phyloP scores from a whole-genome alignment of 2,329 filamentous ascomycete genomes.

The Leptographium procerum region DNA sequence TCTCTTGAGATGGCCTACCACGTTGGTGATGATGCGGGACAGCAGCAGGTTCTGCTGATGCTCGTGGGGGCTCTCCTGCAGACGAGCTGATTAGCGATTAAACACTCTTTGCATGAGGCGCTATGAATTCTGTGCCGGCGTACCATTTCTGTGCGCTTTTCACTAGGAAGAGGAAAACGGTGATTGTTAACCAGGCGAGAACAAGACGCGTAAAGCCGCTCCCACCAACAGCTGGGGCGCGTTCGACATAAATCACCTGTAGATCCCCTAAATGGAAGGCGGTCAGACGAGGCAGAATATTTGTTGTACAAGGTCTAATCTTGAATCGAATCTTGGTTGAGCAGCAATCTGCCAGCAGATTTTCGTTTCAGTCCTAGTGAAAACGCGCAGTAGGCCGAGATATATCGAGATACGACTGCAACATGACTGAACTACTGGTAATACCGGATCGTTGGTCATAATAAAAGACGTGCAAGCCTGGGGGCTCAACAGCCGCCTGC shows the following conservation, averaged over 20 bases:
- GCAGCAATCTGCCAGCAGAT: too few species aligned
- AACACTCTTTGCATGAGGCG: not conserved
- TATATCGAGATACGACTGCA: too few species aligned
- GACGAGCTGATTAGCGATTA: not conserved
- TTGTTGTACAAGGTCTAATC: not conserved
- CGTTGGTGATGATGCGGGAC: constrained; percentile 92
- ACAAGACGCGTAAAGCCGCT: not conserved
- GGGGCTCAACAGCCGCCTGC: too few species aligned
- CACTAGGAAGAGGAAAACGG: not conserved
- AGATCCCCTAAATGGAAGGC: not conserved
- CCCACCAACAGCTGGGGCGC: not conserved
- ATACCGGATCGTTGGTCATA: too few species aligned
- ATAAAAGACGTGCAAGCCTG: too few species aligned
- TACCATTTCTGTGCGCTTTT: not conserved
- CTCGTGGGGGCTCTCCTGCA: constrained; percentile 86
- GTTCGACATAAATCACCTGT: not conserved
- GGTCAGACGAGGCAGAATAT: not conserved
- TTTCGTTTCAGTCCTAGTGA: too few species aligned
- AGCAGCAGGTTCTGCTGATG: constrained; percentile 92
- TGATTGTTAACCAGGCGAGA: too few species aligned
- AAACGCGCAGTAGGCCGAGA: too few species aligned
- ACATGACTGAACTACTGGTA: too few species aligned
- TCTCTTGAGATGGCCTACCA: constrained; percentile 46
- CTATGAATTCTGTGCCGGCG: not conserved
- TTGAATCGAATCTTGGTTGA: not conserved